phyloP scores from a whole-genome alignment of 306 rosid species.

The Dicorynia guianensis region DNA sequence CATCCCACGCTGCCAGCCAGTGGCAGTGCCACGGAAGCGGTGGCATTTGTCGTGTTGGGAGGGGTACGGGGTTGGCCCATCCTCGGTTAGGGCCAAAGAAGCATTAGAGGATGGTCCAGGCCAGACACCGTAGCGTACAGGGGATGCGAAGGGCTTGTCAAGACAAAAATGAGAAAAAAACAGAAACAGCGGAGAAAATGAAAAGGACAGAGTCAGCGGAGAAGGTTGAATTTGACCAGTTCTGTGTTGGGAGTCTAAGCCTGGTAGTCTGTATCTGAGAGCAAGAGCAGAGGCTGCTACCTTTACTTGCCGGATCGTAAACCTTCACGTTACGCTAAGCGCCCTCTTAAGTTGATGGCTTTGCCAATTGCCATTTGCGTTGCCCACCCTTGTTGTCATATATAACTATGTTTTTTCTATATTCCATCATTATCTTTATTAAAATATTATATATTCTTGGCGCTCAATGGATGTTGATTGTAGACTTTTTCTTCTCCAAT shows the following conservation, averaged over 20 bases:
- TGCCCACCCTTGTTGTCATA: too few species aligned
- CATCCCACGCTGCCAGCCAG: too few species aligned
- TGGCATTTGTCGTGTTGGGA: not conserved
- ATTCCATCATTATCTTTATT: not conserved
- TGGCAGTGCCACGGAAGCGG: too few species aligned
- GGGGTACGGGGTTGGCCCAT: not conserved
- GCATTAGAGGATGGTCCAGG: not conserved
- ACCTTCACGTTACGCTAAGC: not conserved
- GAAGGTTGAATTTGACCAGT: too few species aligned
- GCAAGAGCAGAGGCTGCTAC: too few species aligned
- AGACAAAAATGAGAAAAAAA: not conserved
- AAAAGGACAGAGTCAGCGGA: not conserved
- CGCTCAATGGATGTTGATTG: not conserved
- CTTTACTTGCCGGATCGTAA: not conserved
- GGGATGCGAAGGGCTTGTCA: not conserved
- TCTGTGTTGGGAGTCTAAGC: too few species aligned
- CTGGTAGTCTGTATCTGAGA: too few species aligned
- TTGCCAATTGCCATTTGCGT: too few species aligned
- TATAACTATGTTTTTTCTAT: not conserved
- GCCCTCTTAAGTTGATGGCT: not conserved
- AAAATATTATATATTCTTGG: not conserved
- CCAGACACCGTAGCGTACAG: not conserved
- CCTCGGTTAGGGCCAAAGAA: not conserved
- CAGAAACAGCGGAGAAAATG: too few species aligned
- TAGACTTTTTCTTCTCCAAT: slow-evolving; percentile 15